These are phyloP conservation scores for Tetrapisispora fleetii DNA, from an alignment of 805 yeast genomes.

Conservation along the genomic window DNA sequence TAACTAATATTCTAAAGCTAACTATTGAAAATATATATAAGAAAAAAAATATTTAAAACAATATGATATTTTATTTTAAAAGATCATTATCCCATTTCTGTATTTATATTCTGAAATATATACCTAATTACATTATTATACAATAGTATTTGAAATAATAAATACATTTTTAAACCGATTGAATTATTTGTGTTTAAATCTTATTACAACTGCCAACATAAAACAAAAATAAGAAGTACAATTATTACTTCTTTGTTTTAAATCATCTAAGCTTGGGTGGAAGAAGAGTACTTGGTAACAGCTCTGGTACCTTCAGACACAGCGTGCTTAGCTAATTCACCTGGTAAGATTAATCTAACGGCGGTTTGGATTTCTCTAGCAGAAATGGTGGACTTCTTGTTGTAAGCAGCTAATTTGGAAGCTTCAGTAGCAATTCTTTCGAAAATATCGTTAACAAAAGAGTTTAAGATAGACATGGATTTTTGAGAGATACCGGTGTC, in stretches of 20 bases:
- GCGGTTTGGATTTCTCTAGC: conserved; percentile 99
- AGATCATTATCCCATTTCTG: conserved; percentile 5
- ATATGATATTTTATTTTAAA: background rate
- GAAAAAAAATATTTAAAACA: no score
- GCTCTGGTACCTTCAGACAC: conserved; percentile 98
- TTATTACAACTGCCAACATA: conserved; percentile 1
- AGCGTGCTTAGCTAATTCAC: conserved; percentile 98
- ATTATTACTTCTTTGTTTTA: no score
- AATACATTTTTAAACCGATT: conserved; percentile 3
- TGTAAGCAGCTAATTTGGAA: conserved; percentile 96
- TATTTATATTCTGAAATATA: conserved; percentile 1
- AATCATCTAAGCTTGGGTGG: conserved; percentile 32
- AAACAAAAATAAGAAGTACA: background rate
- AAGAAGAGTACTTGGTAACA: conserved; percentile 88
- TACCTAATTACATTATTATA: conserved; percentile 6
- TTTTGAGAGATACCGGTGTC: conserved; percentile 98
- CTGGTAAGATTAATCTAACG: conserved; percentile 94
- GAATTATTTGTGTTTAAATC: conserved; percentile 2
- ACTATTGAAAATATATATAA: no score
- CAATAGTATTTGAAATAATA: conserved; percentile 2
- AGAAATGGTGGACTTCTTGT: conserved; percentile 95
- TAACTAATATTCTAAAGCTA: background rate
- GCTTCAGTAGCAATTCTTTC: conserved; percentile 98
- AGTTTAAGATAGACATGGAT: conserved; percentile 98
- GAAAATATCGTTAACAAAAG: conserved; percentile 94